A percentile compares a stretch with the other conserved stretches of the same genome.
These are phyloP conservation scores for Kodamaea sp. DNA, from an alignment of 1,139 yeast species.

Conservation along the genomic window DNA sequence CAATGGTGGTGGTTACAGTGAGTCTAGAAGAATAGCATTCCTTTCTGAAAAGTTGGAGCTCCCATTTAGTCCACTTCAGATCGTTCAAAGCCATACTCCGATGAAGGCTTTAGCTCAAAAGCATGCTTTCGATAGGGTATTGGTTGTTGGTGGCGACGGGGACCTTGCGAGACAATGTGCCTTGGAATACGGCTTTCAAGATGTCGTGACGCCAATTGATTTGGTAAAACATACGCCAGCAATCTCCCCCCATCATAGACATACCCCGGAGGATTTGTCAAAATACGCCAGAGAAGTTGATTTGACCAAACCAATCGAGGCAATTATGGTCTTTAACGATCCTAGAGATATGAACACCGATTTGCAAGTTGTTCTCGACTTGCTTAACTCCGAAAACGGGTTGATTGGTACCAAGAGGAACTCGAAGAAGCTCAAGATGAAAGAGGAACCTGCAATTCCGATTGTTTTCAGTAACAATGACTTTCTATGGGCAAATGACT, in stretches of 20 bases:
- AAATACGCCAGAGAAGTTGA: constrained; percentile 39
- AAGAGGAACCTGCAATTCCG: constrained; percentile 60
- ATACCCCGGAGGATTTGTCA: constrained; percentile 43
- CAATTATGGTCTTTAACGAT: constrained; percentile 83
- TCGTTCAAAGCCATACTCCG: constrained; percentile 92
- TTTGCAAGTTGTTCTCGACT: constrained; percentile 70
- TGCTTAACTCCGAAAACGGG: constrained; percentile 65
- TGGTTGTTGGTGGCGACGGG: constrained; percentile 81
- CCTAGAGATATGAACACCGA: constrained; percentile 90
- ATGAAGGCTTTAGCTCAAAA: constrained; percentile 55
- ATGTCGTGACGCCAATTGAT: constrained; percentile 77
- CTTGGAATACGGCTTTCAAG: constrained; percentile 69
- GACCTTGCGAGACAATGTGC: constrained; percentile 75
- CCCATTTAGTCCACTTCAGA: constrained; percentile 56
- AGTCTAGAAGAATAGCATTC: constrained; percentile 54
- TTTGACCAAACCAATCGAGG: constrained; percentile 55
- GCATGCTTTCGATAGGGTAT: constrained; percentile 51
- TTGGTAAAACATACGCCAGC: constrained; percentile 53
- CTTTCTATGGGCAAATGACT: constrained; percentile 87
- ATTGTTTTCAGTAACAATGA: constrained; percentile 86
- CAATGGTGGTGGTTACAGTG: constrained; percentile 89
- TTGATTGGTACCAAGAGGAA: constrained; percentile 57
- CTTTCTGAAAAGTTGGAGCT: constrained; percentile 51
- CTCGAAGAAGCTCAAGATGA: constrained; percentile 10
- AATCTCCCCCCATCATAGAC: constrained; percentile 72